A percentile compares a stretch with the other conserved stretches of the same genome.
Conservation (phyloP, 2,329 filamentous ascomycete species). For the Chrysosporium queenslandicum region DNA sequence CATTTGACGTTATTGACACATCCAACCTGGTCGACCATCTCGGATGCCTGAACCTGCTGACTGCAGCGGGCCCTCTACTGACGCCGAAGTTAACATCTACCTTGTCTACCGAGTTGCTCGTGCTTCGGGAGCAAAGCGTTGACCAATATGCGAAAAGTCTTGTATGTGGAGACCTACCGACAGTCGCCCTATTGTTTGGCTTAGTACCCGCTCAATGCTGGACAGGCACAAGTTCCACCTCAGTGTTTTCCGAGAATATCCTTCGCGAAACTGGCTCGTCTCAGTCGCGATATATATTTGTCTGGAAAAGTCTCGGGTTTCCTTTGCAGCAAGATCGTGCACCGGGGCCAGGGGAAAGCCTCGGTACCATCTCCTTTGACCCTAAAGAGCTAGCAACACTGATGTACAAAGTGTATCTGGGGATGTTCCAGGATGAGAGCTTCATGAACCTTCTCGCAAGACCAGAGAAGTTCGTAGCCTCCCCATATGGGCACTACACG, state of each 20-base stretch:
- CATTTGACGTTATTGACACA: slow-evolving; percentile 51
- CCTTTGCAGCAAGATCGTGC: neutral
- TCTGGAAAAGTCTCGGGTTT: slow-evolving; percentile 3
- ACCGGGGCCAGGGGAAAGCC: too few relatives aligned
- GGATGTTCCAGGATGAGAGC: slow-evolving; percentile 40
- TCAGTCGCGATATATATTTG: slow-evolving; percentile 5
- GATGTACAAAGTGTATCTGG: slow-evolving; percentile 36
- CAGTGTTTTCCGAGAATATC: slow-evolving; percentile 16
- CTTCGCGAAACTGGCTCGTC: neutral
- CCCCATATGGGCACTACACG: slow-evolving; percentile 19
- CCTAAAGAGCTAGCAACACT: slow-evolving; percentile 32
- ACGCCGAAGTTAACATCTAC: slow-evolving; percentile 36
- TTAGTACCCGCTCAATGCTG: slow-evolving; percentile 43
- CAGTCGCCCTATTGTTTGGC: slow-evolving; percentile 44
- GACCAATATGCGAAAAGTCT: slow-evolving; percentile 32
- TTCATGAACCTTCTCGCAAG: slow-evolving; percentile 11
- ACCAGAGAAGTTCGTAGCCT: neutral
- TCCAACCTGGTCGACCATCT: slow-evolving; percentile 40
- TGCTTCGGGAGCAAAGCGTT: slow-evolving; percentile 26
- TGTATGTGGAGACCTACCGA: slow-evolving; percentile 41
- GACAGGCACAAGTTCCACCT: slow-evolving; percentile 35
- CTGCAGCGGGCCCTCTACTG: slow-evolving; percentile 42
- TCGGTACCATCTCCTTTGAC: slow-evolving; percentile 23
- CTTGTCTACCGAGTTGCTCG: slow-evolving; percentile 42
- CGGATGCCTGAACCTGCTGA: slow-evolving; percentile 39